Base-by-base conservation (phyloP, 2,329 filamentous ascomycete genomes). In the Penicillium sp. region DNA sequence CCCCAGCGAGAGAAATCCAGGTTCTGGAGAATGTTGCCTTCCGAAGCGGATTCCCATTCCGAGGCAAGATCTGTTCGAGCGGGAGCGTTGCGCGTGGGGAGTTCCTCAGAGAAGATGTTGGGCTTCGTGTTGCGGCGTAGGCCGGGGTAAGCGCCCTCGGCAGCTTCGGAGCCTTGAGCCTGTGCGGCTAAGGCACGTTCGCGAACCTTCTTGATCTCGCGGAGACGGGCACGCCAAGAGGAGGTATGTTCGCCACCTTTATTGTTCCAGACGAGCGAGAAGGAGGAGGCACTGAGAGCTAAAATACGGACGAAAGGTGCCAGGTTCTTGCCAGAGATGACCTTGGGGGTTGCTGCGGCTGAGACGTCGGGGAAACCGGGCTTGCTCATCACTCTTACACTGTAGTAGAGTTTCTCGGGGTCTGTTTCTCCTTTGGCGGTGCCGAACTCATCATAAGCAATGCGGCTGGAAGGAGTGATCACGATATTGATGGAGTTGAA, bases 401-500 rank as follows among this genome's bases (percentile, higher is more conserved):
- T 89, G 79, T 96, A 98, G 75, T 93, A 98, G 2, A 79, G 76
- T 33, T 71, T 74, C 33, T 71, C 69, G 23, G 73, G 72, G 43
- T 73, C 66, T 5, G 66, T 60, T 27, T 67, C 60, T 21, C 65
- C 53, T 19, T 78, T 73, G 25, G 71, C 73, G 58, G 73, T 69
- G 26, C 74, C 75, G 16, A 72, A 71, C 14, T 76, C 73, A 47
- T 67, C 61, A 21, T 63, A 63, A 9, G 73, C 67, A 44, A 75
- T 68, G 27, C 70, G 71, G 53, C 70, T 68, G 68, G 92, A 93
- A 60, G 95, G 95, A 2, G 91, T 91, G 69, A 99, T 93, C 66
- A 98, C 89, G 67, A 99, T 98, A 72, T 97, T 92, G 71, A 99
- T 92, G 70, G 91, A 96, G 71, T 97, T 98, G 81, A 99, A 96